Conservation (phyloP, 331 rosid species). For the Phaseolus coccineus region DNA sequence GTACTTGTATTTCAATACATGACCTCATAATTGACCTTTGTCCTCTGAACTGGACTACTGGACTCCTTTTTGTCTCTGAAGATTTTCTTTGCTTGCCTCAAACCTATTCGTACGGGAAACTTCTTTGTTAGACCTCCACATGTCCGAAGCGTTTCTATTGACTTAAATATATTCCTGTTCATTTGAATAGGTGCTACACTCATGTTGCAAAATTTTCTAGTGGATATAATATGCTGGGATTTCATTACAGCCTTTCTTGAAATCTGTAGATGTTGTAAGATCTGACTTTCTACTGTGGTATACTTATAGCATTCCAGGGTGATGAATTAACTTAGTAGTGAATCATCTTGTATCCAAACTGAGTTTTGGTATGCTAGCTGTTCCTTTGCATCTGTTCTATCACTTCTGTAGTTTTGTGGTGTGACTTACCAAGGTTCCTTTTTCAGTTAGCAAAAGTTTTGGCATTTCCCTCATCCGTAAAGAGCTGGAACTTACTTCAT, state of each 20-base stretch:
- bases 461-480: no score
- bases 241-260: not conserved
- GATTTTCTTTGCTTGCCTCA: not conserved
- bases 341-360: not conserved
- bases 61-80: conserved; percentile 4
- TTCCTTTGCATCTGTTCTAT: not conserved
- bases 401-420: not conserved
- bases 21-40: not conserved
- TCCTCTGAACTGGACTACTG: not conserved
- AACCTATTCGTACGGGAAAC: not conserved
- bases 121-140: not conserved
- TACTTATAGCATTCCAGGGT: not conserved
- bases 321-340: conserved; percentile 1
- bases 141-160: not conserved
- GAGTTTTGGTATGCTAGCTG: not conserved
- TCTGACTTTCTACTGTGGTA: not conserved
- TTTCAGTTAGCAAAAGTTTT: not conserved
- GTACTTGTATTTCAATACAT: not conserved
- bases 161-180: not conserved
- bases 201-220: not conserved
- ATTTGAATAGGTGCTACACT: not conserved
- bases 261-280: not conserved
- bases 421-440: conserved; percentile 5
- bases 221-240: not conserved
- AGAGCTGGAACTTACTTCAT: not conserved